Evolutionary conservation across 345 rosid species (phyloP).

Genomic region (Eucalyptus pauciflora): DNA sequence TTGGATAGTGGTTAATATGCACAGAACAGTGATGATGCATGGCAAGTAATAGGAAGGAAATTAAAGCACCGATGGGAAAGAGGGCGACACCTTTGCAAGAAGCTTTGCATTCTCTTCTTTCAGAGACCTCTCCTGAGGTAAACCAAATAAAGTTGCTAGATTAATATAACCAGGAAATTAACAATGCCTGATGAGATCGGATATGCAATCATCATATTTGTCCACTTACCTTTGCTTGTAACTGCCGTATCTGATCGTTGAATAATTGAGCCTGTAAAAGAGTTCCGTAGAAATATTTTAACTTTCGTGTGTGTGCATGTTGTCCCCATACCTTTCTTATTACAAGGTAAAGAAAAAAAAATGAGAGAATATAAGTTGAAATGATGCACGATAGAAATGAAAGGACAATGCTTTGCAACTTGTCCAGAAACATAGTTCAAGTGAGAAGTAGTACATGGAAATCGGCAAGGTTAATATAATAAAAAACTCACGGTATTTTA

Average conservation of each 20-base stretch:
- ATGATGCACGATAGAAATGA: not conserved
- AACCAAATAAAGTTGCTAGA: not conserved
- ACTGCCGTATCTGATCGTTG: constrained; percentile 23
- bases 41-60: too few relatives aligned
- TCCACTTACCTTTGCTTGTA: constrained; percentile 25
- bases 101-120: constrained; percentile 30
- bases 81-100: constrained; percentile 14
- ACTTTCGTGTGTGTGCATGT: not conserved
- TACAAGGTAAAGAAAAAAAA: not conserved
- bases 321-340: not conserved
- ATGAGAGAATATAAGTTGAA: not conserved
- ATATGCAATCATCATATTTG: not conserved
- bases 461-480: not conserved
- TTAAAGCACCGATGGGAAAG: not conserved
- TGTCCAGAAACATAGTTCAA: not conserved
- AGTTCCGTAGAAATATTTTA: not conserved
- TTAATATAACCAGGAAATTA: not conserved
- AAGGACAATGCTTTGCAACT: not conserved
- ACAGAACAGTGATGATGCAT: too few relatives aligned
- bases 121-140: constrained; percentile 35
- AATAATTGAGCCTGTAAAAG: constrained; percentile 22
- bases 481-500: not conserved
- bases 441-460: not conserved
- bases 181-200: not conserved
- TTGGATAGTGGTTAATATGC: too few relatives aligned